Evolutionary conservation across 225 moss, liverwort and hornwort genomes (phyloP).

Genomic region (Asterella californica): DNA sequence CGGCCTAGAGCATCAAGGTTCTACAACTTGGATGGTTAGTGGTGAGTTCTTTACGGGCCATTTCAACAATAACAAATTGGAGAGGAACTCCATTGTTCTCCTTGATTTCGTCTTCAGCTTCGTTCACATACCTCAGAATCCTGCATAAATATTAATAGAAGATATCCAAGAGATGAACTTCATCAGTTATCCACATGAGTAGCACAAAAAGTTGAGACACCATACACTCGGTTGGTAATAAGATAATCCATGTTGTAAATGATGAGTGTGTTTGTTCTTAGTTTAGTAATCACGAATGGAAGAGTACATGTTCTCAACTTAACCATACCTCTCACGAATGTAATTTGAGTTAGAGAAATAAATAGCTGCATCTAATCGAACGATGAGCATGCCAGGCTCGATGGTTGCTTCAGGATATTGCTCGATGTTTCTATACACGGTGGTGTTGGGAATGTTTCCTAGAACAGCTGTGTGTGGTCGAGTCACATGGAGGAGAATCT

Average conservation of each 20-base stretch:
- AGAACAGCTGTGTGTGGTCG: slow-evolving; percentile 50
- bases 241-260: not conserved
- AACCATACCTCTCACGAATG: slow-evolving; percentile 41
- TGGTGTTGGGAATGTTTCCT: slow-evolving; percentile 55
- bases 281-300: not conserved
- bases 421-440: slow-evolving; percentile 39
- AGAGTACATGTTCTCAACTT: not conserved
- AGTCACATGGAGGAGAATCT: slow-evolving; percentile 50
- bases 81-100: slow-evolving; percentile 15
- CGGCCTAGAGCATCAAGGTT: not conserved
- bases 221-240: not conserved
- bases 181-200: not conserved
- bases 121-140: slow-evolving; percentile 32
- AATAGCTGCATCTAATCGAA: slow-evolving; percentile 51
- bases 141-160: not conserved
- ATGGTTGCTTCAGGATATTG: slow-evolving; percentile 41
- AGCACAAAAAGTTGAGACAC: not conserved
- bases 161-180: not conserved
- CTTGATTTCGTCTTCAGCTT: not conserved
- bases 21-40: not conserved
- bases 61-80: slow-evolving; percentile 43
- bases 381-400: slow-evolving; percentile 43
- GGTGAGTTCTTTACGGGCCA: slow-evolving; percentile 10
- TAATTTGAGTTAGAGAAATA: slow-evolving; percentile 64
- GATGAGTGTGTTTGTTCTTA: not conserved